A percentile compares a stretch with the other conserved stretches of the same genome.
Evolutionary conservation across 805 yeast species (phyloP).

Genomic region (Candida corydali): DNA sequence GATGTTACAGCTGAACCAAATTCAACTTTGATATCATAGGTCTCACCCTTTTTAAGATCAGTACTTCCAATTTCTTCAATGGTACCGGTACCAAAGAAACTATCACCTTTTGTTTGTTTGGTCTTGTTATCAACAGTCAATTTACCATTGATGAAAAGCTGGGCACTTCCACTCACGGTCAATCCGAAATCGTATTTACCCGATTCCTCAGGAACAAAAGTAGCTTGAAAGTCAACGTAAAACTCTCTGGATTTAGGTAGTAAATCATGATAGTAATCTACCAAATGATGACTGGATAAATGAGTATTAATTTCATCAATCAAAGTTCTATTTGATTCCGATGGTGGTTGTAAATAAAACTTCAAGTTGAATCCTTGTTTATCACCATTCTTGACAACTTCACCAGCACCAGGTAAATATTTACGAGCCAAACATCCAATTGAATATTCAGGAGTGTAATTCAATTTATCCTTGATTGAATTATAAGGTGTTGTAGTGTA

Average conservation of each 20-base stretch:
- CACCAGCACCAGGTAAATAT: constrained; percentile 24
- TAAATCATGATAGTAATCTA: constrained; percentile 18
- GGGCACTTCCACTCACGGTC: constrained; percentile 51
- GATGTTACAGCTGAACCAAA: constrained; percentile 34
- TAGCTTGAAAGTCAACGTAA: constrained; percentile 42
- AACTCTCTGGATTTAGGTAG: constrained; percentile 21
- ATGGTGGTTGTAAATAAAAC: constrained; percentile 17
- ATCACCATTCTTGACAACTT: constrained; percentile 19
- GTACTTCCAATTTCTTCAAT: constrained; percentile 41
- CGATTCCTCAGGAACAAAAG: constrained; percentile 41
- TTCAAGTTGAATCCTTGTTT: constrained; percentile 20
- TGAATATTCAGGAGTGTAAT: constrained; percentile 19
- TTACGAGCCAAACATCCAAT: constrained; percentile 29
- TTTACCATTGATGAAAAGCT: constrained; percentile 47
- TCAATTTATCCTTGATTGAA: constrained; percentile 13
- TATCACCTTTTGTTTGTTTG: constrained; percentile 44
- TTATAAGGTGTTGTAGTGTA: constrained; percentile 25
- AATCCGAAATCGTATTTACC: constrained; percentile 52
- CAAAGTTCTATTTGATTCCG: constrained; percentile 10
- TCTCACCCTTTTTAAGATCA: constrained; percentile 38
- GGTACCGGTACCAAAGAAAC: constrained; percentile 49
- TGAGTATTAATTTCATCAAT: constrained; percentile 19
- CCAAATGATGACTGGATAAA: constrained; percentile 15
- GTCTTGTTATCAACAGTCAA: constrained; percentile 55
- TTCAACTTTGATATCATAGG: constrained; percentile 43